These are phyloP conservation scores for Backusella macrospora DNA, from an alignment of 192 early-diverging fungal species.

Conservation along the genomic window DNA sequence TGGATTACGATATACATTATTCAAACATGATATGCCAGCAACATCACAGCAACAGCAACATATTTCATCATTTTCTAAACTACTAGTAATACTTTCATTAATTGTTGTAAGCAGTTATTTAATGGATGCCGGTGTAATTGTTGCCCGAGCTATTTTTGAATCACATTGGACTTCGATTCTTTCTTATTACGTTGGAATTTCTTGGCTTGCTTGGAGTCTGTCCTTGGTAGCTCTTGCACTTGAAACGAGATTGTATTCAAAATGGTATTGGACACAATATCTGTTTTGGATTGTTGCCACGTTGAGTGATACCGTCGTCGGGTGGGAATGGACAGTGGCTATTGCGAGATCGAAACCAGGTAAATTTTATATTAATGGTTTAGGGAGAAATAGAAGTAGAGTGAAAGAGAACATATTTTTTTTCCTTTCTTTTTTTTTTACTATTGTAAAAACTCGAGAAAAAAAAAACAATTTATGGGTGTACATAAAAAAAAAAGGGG, in stretches of 20 bases:
- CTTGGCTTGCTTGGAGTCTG: conserved; percentile 42
- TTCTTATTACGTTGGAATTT: conserved; percentile 46
- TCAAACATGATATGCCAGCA: background rate
- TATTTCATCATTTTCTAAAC: conserved; percentile 25
- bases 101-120: conserved; percentile 42
- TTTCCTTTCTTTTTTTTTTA: background rate
- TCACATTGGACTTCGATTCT: conserved; percentile 46
- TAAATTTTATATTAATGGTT: conserved; percentile 21
- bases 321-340: conserved; percentile 46
- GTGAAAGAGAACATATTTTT: background rate
- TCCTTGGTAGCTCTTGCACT: conserved; percentile 40
- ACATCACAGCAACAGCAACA: background rate
- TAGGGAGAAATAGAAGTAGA: background rate
- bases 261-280: conserved; percentile 59
- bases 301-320: conserved; percentile 47
- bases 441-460: background rate
- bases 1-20: conserved; percentile 20
- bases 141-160: conserved; percentile 41
- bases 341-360: conserved; percentile 29
- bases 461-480: background rate
- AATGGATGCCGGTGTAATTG: conserved; percentile 37
- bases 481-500: background rate
- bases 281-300: conserved; percentile 52
- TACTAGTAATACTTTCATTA: conserved; percentile 35
- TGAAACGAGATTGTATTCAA: conserved; percentile 41